Evolutionary conservation across 192 early-diverging fungal genomes (phyloP).

Genomic region (Globomyces pollinis-pini): DNA sequence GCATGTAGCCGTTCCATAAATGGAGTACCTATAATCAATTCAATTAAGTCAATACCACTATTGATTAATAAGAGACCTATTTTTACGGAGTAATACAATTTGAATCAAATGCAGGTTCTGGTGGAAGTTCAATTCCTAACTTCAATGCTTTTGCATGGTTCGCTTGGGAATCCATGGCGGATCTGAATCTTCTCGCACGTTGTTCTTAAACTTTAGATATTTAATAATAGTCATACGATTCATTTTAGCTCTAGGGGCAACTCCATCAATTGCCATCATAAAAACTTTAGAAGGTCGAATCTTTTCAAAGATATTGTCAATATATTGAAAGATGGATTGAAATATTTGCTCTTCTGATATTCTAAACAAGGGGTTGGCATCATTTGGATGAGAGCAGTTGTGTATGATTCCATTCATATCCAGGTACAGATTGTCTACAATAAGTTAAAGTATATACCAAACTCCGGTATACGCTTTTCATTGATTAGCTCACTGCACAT

Average conservation of each 20-base stretch:
- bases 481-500: slow-evolving; percentile 83
- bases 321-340: slow-evolving; percentile 89
- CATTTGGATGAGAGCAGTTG: slow-evolving; percentile 91
- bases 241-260: slow-evolving; percentile 57
- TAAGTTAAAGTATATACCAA: too few relatives aligned
- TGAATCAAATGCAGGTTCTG: slow-evolving; percentile 44
- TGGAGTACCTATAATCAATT: slow-evolving; percentile 61
- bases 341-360: slow-evolving; percentile 93
- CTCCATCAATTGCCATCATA: slow-evolving; percentile 87
- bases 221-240: slow-evolving; percentile 20
- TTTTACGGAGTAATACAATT: slow-evolving; percentile 57
- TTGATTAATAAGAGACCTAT: background rate
- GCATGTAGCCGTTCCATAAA: slow-evolving; percentile 90
- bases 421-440: slow-evolving; percentile 96
- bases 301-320: slow-evolving; percentile 85
- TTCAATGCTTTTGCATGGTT: slow-evolving; percentile 57
- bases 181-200: slow-evolving; percentile 46
- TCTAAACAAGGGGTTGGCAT: slow-evolving; percentile 76
- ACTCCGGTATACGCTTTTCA: slow-evolving; percentile 90
- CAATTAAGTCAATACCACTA: too few relatives aligned
- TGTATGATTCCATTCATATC: slow-evolving; percentile 99
- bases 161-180: slow-evolving; percentile 38
- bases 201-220: slow-evolving; percentile 22
- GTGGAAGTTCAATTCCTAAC: slow-evolving; percentile 62
- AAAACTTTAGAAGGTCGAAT: slow-evolving; percentile 92